Evolutionary conservation across 371 early-diverging fungal genomes (phyloP).

Genomic region (Actinomortierella ambigua): DNA sequence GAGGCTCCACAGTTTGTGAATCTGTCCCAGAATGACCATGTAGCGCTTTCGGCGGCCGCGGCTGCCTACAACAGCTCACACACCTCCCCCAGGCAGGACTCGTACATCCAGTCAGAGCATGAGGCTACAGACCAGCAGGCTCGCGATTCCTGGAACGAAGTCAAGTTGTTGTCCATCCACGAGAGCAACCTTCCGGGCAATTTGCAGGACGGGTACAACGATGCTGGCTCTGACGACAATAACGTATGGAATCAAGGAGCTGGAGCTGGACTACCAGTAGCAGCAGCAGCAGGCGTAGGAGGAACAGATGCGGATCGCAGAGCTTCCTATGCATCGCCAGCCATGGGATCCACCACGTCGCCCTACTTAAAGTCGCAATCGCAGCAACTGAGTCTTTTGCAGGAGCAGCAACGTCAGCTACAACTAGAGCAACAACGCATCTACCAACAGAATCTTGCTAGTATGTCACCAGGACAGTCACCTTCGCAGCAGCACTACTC

Average conservation of each 20-base stretch:
- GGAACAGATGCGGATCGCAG: too few species aligned
- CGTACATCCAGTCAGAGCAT: slow-evolving; percentile 4
- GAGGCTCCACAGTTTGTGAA: slow-evolving; percentile 9
- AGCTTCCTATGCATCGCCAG: neutral
- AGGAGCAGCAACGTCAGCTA: slow-evolving; percentile 39
- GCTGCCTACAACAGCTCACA: slow-evolving; percentile 23
- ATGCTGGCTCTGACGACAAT: slow-evolving; percentile 8
- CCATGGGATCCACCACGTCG: slow-evolving; percentile 4
- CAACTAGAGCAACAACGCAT: slow-evolving; percentile 39
- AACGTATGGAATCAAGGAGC: slow-evolving; percentile 3
- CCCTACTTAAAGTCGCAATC: slow-evolving; percentile 8
- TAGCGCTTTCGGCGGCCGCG: slow-evolving; percentile 36
- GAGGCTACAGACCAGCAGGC: neutral
- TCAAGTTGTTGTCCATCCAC: neutral
- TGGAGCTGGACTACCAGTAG: neutral
- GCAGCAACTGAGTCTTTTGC: slow-evolving; percentile 24
- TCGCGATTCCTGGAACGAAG: neutral
- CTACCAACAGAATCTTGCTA: slow-evolving; percentile 31
- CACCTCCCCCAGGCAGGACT: neutral
- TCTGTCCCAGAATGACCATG: slow-evolving; percentile 22
- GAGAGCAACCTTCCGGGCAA: neutral
- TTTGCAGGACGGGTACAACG: neutral
- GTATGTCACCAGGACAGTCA: slow-evolving; percentile 23
- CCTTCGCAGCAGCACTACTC: slow-evolving; percentile 25
- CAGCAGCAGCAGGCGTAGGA: neutral